These are phyloP conservation scores for Penicillium malachiteum DNA, from an alignment of 495 filamentous ascomycete species.

Conservation along the genomic window DNA sequence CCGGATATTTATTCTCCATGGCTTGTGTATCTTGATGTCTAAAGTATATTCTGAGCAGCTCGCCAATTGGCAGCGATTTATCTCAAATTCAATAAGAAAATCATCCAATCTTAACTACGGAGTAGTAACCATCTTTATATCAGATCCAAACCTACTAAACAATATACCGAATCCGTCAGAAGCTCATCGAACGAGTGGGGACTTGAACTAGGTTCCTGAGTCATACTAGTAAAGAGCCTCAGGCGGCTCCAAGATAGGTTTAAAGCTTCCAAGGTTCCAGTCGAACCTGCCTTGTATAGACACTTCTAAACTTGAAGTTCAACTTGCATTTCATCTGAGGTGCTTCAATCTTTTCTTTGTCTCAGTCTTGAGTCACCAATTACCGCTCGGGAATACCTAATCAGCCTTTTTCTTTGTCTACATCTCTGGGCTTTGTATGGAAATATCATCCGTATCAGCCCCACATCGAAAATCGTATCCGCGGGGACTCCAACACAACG, in stretches of 20 bases:
- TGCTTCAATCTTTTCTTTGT: too few species aligned
- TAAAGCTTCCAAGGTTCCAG: neutral
- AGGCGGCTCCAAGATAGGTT: too few species aligned
- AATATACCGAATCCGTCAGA: constrained; percentile 6
- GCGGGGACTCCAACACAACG: too few species aligned
- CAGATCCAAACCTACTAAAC: neutral
- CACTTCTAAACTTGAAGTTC: neutral
- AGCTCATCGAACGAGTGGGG: neutral
- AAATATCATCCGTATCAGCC: too few species aligned
- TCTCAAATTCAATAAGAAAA: neutral
- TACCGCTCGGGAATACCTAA: too few species aligned
- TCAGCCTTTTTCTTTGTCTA: too few species aligned
- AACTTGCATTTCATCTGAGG: neutral
- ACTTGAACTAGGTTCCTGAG: neutral
- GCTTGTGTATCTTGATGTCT: constrained; percentile 12
- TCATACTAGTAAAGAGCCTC: neutral
- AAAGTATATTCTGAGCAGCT: constrained; percentile 8
- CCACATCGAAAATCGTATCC: too few species aligned
- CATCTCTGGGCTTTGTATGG: too few species aligned
- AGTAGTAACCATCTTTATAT: neutral
- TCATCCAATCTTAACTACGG: neutral
- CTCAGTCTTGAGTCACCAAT: too few species aligned
- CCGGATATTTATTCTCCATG: constrained; percentile 10
- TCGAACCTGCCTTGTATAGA: neutral
- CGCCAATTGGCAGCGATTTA: neutral